Evolutionary conservation across 306 rosid species (phyloP), one percentile per base, ranked within the genome.

Genomic region (Rosa lucieae): DNA sequence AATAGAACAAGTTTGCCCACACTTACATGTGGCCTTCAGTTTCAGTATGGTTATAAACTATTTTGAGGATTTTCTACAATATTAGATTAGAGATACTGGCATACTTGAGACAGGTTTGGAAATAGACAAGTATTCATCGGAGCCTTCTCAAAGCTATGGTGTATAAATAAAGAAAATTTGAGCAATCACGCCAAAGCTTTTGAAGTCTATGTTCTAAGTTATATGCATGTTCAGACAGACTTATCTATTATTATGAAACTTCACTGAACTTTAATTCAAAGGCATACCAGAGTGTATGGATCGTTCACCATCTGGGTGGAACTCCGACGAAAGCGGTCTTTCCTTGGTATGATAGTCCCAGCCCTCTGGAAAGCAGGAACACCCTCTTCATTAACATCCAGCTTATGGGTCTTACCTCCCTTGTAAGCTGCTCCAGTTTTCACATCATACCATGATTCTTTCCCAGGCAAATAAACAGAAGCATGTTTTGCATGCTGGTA

Each of bases 271-370:
- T 82, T 69, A 52, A 76, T 23, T 58, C 32, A 77, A 82, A 73
- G 74, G 81, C 90, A 62, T 91, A 95, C 99, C 96, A 95, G 89
- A 73, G 97, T 93, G 79, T 81, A 93, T 21, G 99, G 99, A 90
- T 95, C 99, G 42, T 95, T 90, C 23, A 75, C 81, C 99, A 93
- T 95, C 88, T 90, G 99, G 17, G 97, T 90, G 83, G 99, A 91
- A 89, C 99, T 93, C 79, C 96, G 90, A 70, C 99, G 94, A 70
- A 88, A 87, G n/a, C 98, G 84, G 84, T 93, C 99, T 83, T 87
- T 95, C 88, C 99, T 90, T 6, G 98, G 84, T 62, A 95, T 73
- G 83, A 95, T 95, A 39, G 97, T 91, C 77, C 99, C 99, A 74
- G 86, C 94, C 85, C 92, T 93, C 87, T 83, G 96, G 89, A 95